Base-by-base conservation (phyloP, 2,329 filamentous ascomycete species). In the Bimuria novae-zelandiae region DNA sequence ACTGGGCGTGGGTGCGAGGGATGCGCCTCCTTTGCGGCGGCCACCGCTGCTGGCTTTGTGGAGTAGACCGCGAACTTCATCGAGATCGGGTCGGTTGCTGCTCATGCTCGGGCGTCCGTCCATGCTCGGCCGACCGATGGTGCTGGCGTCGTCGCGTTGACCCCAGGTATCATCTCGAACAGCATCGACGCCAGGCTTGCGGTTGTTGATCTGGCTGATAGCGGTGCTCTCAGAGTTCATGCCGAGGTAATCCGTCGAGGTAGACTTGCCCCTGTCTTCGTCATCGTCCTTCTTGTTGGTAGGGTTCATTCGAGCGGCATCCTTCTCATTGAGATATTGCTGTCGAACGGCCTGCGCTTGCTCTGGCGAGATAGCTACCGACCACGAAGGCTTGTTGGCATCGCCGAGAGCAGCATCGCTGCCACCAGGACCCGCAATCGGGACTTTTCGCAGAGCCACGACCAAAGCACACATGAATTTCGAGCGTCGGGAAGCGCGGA, bases 381-480 rank as follows among this genome's bases (percentile, higher is more conserved):
- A 88, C 78, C 94, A 96, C 5, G 85, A 79, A 0, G 92, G 92
- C 74, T 95, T 94, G n/a, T 78, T 78, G 27, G 76, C 74, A 56
- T 80, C 81, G 27, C 81, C 84, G 5, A 89, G 82, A 35, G 83
- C 84, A 52, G 83, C 79, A 56, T 77, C 78, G 51, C 87, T 89
- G 54, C 89, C 92, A 35, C 88, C 92, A 51, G 93, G 93, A 17
- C 80, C 86, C 63, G 90, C 83, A 68, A 99, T 93, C 8, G 92
- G 93, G 16, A 99, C 82, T 76, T 88, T 92, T 75, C 91, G 89
- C 53, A 97, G 78, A 3, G 93, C 92, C 7, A 92, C 76, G 4
- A 94, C 87, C 53, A 99, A 80, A 0, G 94, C 94, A 69, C 92
- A 96, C 86, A 97, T 96, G 77, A 99, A 97, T 76, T 96, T 97